Evolutionary conservation across 768 basidiomycete genomes (phyloP), one percentile per base, ranked within the genome.

Genomic region (Tubosaeta brunneosetosa): DNA sequence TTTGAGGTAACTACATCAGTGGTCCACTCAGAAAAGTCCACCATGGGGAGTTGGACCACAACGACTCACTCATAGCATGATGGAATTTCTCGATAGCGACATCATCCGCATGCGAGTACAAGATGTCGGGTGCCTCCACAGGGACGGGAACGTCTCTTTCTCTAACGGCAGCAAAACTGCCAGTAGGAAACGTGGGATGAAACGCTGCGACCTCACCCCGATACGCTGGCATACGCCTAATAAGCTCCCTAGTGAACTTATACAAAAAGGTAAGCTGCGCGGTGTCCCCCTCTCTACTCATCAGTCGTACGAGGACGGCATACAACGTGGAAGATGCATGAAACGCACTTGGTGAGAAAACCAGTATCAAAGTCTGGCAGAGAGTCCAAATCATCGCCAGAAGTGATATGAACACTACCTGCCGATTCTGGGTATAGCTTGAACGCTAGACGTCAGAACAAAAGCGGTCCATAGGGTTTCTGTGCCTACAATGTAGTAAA

Each of bases 161-260:
- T 13, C 33, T 53, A 33, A 65, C 64, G 1, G 56, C 48, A 0
- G 74, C 73, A 6, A 52, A 19, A 36, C 74, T 67, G 2, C 56
- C 62, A 1, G 45, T 44, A 0, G 63, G 37, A 45, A 76, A 76
- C 7, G 47, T 17, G 2, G 74, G 74, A 26, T 66, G 63, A n/a
- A n/a, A n/a, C 0, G 19, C 9, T 13, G 52, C 11, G 2, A 50
- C 41, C 36, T 65, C 65, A 29, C 65, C 65, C 0, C 63, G 61
- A 47, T 63, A 66, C 4, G 45, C 45, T 4, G 69, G 60, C 77
- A 84, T 78, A 14, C 84, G 78, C 33, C 85, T 76, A 3, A 71
- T 68, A 10, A 81, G 55, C 66, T 86, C 84, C 2, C 83, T 73
- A 3, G 61, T 49, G 49, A 73, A 74, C 56, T 86, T 86, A 63